A percentile compares a stretch with the other conserved stretches of the same genome.
Evolutionary conservation across 495 filamentous ascomycete species (phyloP).

Genomic region (Hapsidospora chrysogenum): DNA sequence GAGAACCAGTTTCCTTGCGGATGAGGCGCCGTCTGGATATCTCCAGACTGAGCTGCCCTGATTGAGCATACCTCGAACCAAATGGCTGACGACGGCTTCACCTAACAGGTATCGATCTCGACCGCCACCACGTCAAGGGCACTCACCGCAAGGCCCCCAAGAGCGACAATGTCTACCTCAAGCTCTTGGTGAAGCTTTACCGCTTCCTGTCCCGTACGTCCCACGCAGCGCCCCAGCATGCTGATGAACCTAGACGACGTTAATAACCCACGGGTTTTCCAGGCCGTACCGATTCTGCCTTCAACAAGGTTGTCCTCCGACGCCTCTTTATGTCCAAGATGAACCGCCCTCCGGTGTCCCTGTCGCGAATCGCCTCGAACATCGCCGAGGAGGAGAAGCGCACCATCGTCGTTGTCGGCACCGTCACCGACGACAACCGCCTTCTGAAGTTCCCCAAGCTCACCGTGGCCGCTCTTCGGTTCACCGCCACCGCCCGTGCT

Average conservation of each 20-base stretch:
- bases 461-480: constrained; percentile 78
- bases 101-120: constrained; percentile 48
- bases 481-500: constrained; percentile 89
- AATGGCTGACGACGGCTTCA: constrained; percentile 34
- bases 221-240: too few relatives aligned
- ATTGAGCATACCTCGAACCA: constrained; percentile 30
- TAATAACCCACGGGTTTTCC: background rate
- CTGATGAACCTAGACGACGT: too few relatives aligned
- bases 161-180: constrained; percentile 94
- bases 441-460: constrained; percentile 79
- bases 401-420: constrained; percentile 82
- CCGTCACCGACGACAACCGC: constrained; percentile 93
- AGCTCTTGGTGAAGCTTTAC: constrained; percentile 97
- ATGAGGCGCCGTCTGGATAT: background rate
- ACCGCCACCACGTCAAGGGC: constrained; percentile 71
- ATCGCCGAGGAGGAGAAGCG: constrained; percentile 55
- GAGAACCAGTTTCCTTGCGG: background rate
- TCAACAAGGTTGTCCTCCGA: constrained; percentile 94
- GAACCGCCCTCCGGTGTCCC: constrained; percentile 88
- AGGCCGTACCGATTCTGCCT: constrained; percentile 90
- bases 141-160: constrained; percentile 91
- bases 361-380: constrained; percentile 71
- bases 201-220: constrained; percentile 90
- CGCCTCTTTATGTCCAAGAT: constrained; percentile 94
- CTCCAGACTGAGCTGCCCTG: constrained; percentile 1